phyloP scores from a whole-genome alignment of 2,329 filamentous ascomycete genomes.

The Xylariaceae sp. region DNA sequence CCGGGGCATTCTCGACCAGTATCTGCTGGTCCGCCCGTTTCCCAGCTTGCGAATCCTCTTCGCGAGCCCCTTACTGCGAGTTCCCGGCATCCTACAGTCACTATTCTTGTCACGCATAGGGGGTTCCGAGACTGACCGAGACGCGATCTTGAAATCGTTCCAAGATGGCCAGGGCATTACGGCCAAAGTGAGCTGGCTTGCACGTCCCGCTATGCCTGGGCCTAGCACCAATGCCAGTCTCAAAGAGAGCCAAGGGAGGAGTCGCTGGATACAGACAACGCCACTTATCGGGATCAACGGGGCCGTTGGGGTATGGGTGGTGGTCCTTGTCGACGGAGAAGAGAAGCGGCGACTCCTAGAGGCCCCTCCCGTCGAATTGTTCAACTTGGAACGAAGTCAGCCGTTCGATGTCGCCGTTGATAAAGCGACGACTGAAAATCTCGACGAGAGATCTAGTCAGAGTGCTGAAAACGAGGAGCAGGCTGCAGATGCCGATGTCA shows the following conservation, averaged over 20 bases:
- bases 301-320: conserved; percentile 71
- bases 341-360: conserved; percentile 17
- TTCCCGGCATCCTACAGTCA: conserved; percentile 62
- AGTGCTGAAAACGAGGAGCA: neutral
- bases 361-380: conserved; percentile 13
- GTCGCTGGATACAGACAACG: conserved; percentile 73
- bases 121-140: conserved; percentile 42
- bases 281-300: conserved; percentile 63
- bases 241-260: conserved; percentile 50
- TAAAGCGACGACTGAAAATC: neutral
- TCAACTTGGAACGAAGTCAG: conserved; percentile 6
- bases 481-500: neutral
- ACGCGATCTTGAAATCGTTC: conserved; percentile 53
- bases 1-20: conserved; percentile 48
- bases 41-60: conserved; percentile 64
- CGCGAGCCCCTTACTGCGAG: conserved; percentile 60
- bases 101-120: conserved; percentile 51
- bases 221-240: neutral
- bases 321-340: conserved; percentile 66
- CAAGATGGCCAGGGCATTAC: conserved; percentile 65
- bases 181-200: conserved; percentile 67
- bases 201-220: conserved; percentile 5
- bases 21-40: conserved; percentile 60
- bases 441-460: conserved; percentile 3
- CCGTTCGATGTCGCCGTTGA: conserved; percentile 10